phyloP scores from a whole-genome alignment of 352 stramenopile species.

The Lagenidium giganteum region DNA sequence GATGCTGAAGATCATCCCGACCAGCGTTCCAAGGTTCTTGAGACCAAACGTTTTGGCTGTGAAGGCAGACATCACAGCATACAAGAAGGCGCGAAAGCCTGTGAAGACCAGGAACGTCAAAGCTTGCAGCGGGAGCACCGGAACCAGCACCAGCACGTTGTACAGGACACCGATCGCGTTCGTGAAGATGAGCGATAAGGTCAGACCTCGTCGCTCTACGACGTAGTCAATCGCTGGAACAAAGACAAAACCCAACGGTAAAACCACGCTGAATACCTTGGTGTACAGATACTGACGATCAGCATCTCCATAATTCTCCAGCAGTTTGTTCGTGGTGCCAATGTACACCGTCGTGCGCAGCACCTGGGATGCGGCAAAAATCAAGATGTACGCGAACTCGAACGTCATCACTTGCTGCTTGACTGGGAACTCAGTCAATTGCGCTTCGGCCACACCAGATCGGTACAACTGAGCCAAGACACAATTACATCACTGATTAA shows the following conservation, averaged over 20 bases:
- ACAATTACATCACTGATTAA: no score
- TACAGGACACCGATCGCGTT: conserved; percentile 67
- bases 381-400: conserved; percentile 73
- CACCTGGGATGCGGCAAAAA: conserved; percentile 69
- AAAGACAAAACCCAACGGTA: conserved; percentile 81
- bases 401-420: conserved; percentile 68
- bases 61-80: conserved; percentile 83
- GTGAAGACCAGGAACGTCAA: conserved; percentile 79
- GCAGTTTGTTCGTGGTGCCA: conserved; percentile 78
- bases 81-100: conserved; percentile 81
- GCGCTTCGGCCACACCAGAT: conserved; percentile 20
- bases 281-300: conserved; percentile 65
- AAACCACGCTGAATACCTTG: conserved; percentile 82
- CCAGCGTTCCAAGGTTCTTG: conserved; percentile 77
- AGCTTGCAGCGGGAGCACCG: conserved; percentile 55
- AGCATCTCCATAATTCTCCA: conserved; percentile 80
- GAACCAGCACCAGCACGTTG: conserved; percentile 68
- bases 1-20: conserved; percentile 80
- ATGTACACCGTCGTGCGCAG: conserved; percentile 82
- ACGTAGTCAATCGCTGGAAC: conserved; percentile 82
- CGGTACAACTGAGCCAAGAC: conserved; percentile 11
- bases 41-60: conserved; percentile 85
- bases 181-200: conserved; percentile 67
- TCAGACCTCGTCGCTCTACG: conserved; percentile 63
- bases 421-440: conserved; percentile 47